Conservation (phyloP, 441 rosid genomes). For the Manihot esculenta region DNA sequence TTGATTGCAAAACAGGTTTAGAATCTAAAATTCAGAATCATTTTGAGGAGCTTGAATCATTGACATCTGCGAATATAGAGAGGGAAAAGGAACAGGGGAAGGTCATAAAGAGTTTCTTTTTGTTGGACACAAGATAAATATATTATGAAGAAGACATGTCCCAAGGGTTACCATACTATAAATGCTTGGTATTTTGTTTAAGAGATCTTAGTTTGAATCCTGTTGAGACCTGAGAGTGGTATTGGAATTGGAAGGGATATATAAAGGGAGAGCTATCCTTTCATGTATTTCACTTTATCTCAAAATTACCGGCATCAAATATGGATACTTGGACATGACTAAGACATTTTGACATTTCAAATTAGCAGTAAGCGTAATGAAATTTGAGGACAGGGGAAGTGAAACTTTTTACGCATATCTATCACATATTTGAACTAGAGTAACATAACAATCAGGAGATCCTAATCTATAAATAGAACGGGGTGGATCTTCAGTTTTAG, state of each 20-base stretch:
- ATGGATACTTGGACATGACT: not conserved
- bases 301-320: not conserved
- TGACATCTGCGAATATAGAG: not conserved
- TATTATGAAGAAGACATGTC: not conserved
- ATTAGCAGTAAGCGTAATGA: not conserved
- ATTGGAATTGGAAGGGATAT: slow-evolving; percentile 1
- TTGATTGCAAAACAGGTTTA: not conserved
- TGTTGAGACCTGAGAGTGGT: not conserved
- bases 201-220: not conserved
- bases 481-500: not conserved
- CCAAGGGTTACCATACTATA: not conserved
- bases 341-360: not conserved
- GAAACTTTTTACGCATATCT: not conserved
- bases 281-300: not conserved
- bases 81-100: not conserved
- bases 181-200: not conserved
- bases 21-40: not conserved
- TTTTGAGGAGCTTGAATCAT: not conserved
- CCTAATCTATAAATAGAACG: not conserved
- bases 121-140: not conserved
- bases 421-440: not conserved
- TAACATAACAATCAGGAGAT: not conserved
- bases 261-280: not conserved
- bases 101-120: not conserved
- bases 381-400: not conserved